Percentiles rank a stretch among this genome's conserved stretches.
These are phyloP conservation scores for Hylodesmum podocarpum DNA, from an alignment of 306 rosid species.

Conservation along the genomic window DNA sequence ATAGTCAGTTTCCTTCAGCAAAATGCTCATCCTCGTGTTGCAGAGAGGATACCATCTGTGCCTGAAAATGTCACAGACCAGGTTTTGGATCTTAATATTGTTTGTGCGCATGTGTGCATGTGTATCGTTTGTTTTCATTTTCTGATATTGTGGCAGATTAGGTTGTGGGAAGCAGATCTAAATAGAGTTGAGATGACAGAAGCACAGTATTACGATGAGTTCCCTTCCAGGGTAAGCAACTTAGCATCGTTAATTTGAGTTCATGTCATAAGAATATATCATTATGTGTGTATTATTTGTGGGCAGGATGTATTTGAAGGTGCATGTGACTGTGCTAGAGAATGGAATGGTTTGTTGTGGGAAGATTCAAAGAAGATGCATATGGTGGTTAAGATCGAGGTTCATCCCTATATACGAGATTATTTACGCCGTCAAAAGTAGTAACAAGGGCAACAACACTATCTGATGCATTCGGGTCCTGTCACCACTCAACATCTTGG, in stretches of 20 bases:
- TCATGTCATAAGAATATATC: not conserved
- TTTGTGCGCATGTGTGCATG: not conserved
- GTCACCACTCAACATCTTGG: not conserved
- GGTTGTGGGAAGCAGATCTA: conserved; percentile 92
- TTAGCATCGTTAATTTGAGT: not conserved
- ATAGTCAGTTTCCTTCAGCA: conserved; percentile 85
- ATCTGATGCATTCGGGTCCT: not conserved
- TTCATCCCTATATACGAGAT: conserved; percentile 65
- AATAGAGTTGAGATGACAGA: conserved; percentile 81
- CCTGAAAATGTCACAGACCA: conserved; percentile 98
- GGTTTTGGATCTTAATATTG: conserved; percentile 44
- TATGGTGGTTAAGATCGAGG: conserved; percentile 74
- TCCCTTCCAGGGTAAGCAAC: conserved; percentile 77
- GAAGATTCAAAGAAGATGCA: conserved; percentile 87
- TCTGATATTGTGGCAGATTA: conserved; percentile 61
- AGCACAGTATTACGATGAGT: conserved; percentile 74
- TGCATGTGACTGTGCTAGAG: conserved; percentile 85
- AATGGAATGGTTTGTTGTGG: conserved; percentile 86
- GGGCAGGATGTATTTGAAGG: conserved; percentile 84
- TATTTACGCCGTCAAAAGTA: conserved; percentile 75
- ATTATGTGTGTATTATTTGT: conserved; percentile 9
- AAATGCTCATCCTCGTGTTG: conserved; percentile 94
- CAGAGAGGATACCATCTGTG: conserved; percentile 76
- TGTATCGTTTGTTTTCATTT: not conserved
- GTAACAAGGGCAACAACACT: conserved; percentile 1